These are phyloP conservation scores for Gloeostereum incarnatum DNA, from an alignment of 768 basidiomycete species.

Conservation along the genomic window DNA sequence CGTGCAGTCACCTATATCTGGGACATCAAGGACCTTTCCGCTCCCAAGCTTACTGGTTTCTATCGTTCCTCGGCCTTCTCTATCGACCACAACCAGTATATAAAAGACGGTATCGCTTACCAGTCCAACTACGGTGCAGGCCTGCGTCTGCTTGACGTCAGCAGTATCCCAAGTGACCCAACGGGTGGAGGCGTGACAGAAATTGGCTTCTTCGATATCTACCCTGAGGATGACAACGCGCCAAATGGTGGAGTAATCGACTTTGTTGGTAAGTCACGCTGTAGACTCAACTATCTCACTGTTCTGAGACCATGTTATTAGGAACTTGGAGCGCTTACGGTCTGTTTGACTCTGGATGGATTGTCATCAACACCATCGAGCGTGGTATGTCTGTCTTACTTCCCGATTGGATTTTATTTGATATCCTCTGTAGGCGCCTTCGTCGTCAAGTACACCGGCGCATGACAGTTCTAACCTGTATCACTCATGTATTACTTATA, in stretches of 20 bases:
- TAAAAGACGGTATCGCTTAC: constrained; percentile 14
- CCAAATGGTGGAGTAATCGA: constrained; percentile 8
- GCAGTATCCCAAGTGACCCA: constrained; percentile 17
- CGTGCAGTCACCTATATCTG: constrained; percentile 21
- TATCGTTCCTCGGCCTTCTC: constrained; percentile 15
- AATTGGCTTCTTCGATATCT: constrained; percentile 18
- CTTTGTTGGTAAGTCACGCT: constrained; percentile 9
- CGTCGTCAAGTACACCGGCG: no score
- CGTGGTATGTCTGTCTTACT: constrained; percentile 12
- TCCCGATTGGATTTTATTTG: no score
- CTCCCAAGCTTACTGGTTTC: constrained; percentile 18
- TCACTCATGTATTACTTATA: no score
- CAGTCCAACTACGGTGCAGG: constrained; percentile 21
- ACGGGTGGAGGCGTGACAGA: constrained; percentile 17
- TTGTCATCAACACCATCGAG: constrained; percentile 12
- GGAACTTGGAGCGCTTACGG: constrained; percentile 11
- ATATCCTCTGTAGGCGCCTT: no score
- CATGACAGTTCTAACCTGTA: no score
- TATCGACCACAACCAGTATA: constrained; percentile 20
- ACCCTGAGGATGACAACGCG: constrained; percentile 14
- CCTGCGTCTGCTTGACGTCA: constrained; percentile 17
- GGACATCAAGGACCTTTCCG: constrained; percentile 18
- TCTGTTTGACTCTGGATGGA: constrained; percentile 10
- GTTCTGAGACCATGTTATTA: no score
- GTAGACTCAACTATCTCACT: no score